Evolutionary conservation across 495 filamentous ascomycete genomes (phyloP), one percentile per base, ranked within the genome.

Genomic region (Trichoderma virens): DNA sequence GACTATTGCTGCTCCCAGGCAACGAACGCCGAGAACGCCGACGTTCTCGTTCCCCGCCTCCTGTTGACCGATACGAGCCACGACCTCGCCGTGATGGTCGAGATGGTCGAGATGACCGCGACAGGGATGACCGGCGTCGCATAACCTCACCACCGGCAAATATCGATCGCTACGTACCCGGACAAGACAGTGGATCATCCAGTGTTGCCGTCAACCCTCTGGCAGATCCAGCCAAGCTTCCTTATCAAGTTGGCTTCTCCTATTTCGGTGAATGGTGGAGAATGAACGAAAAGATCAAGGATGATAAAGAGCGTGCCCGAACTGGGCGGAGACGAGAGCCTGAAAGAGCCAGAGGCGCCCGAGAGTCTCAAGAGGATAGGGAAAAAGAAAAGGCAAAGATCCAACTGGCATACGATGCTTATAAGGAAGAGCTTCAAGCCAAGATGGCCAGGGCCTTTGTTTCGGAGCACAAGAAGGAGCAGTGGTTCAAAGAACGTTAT

Each of bases 181-280:
- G 93, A 8, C 90, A 94, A 70, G 88, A 89, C 18, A 78, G 77
- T 32, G 68, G 75, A 20, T 83, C 88, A 16, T 75, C 79, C 11
- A 74, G 88, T n/a, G 76, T 83, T 8, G 76, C 78, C 3, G 34
- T 41, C 16, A 96, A 96, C 69, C 90, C 89, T 3, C 73, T 97
- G 38, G 81, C 86, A 18, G 90, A 98, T 68, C 94, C 94, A 7
- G 79, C 92, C 62, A 88, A 83, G 60, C 80, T 98, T 11, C 89
- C 96, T 16, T 96, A 89, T 67, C 93, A 97, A 73, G 94, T 97
- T 60, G 93, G 94, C 0, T 98, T 98, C 77, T 96, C 89, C 28
- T 98, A 88, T 75, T 99, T 95, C 71, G 90, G 91, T 7, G 95
- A 98, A 74, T 99, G 94, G 94, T 97, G 93, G 92, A 81, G 92